Evolutionary conservation across 805 yeast genomes (phyloP).

Genomic region (Wickerhamiella cacticola): DNA sequence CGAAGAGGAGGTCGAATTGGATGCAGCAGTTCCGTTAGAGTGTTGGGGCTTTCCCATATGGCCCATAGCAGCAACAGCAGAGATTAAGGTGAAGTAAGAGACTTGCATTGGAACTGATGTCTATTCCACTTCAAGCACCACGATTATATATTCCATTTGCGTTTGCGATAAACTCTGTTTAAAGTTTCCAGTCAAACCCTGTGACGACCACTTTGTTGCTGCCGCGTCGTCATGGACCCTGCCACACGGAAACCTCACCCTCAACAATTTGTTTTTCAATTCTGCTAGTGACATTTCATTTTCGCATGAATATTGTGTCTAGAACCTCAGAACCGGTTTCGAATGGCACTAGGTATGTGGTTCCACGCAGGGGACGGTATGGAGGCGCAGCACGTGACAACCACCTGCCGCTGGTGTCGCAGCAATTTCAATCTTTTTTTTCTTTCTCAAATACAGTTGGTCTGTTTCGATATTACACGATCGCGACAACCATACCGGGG

Average conservation of each 20-base stretch:
- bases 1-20: background rate
- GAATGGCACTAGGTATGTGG: background rate
- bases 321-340: background rate
- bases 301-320: no score
- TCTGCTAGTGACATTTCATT: no score
- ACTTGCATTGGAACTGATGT: background rate
- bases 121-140: no score
- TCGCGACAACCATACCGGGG: no score
- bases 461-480: no score
- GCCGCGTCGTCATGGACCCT: no score
- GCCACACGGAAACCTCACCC: no score
- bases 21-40: background rate
- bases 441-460: no score
- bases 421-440: no score
- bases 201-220: no score
- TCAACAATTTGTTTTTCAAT: no score
- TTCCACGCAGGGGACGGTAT: background rate
- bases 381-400: constrained; percentile 6
- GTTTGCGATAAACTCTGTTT: background rate
- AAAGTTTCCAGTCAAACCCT: background rate
- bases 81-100: background rate
- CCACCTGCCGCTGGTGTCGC: no score
- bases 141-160: background rate
- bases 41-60: background rate
- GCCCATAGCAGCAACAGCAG: background rate